Percentiles rank a stretch among this genome's conserved stretches.
phyloP scores from a whole-genome alignment of 805 yeast genomes.

The Yamadazyma ubonensis region DNA sequence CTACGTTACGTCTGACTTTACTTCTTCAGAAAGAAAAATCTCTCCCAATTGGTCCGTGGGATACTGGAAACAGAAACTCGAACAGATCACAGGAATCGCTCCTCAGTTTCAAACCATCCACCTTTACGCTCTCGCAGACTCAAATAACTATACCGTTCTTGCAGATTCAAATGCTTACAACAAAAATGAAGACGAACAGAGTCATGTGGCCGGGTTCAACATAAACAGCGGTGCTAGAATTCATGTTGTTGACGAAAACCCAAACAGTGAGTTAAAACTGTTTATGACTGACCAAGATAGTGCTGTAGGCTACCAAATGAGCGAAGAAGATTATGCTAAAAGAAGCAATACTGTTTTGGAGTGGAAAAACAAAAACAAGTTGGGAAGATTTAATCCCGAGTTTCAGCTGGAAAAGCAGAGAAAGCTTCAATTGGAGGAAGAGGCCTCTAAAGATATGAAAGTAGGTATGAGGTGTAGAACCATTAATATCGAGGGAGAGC shows the following conservation, averaged over 20 bases:
- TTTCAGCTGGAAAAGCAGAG: slow-evolving; percentile 30
- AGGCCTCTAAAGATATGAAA: slow-evolving; percentile 28
- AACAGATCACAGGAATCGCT: slow-evolving; percentile 72
- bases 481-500: slow-evolving; percentile 45
- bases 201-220: slow-evolving; percentile 19
- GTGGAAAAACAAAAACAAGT: slow-evolving; percentile 69
- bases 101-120: slow-evolving; percentile 53
- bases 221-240: slow-evolving; percentile 47
- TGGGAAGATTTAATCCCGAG: slow-evolving; percentile 72
- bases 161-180: slow-evolving; percentile 17
- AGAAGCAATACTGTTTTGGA: slow-evolving; percentile 62
- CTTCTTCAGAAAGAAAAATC: slow-evolving; percentile 68
- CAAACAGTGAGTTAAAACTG: slow-evolving; percentile 45
- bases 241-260: slow-evolving; percentile 57
- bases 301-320: slow-evolving; percentile 40
- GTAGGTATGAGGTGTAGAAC: slow-evolving; percentile 56
- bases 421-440: slow-evolving; percentile 27
- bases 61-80: slow-evolving; percentile 54
- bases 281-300: slow-evolving; percentile 23
- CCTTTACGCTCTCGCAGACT: slow-evolving; percentile 40
- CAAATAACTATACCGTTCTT: slow-evolving; percentile 23
- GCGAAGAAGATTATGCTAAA: slow-evolving; percentile 60
- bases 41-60: slow-evolving; percentile 60
- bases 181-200: slow-evolving; percentile 13
- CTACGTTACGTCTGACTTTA: slow-evolving; percentile 61